A percentile compares a stretch with the other conserved stretches of the same genome.
These are phyloP conservation scores for Tetradesmus lagerheimii DNA, from an alignment of 139 green algal species.

Conservation along the genomic window DNA sequence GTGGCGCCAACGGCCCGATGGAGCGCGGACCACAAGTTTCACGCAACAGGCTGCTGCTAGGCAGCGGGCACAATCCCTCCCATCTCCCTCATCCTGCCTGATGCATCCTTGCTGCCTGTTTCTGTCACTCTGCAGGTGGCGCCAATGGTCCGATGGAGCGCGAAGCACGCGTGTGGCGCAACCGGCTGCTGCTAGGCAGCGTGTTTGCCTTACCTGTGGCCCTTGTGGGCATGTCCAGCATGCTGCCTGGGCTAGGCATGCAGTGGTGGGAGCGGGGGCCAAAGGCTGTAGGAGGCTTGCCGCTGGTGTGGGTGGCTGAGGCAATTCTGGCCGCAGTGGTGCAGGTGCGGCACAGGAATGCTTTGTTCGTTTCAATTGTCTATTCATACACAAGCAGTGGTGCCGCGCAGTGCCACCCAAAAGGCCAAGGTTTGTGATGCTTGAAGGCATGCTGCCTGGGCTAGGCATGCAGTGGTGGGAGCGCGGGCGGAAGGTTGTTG, in stretches of 20 bases:
- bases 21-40: too few relatives aligned
- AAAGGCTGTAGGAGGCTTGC: neutral
- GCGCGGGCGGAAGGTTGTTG: neutral
- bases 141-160: conserved; percentile 9
- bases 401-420: too few relatives aligned
- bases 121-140: neutral
- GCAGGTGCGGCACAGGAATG: conserved; percentile 22
- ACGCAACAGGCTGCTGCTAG: too few relatives aligned
- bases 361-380: too few relatives aligned
- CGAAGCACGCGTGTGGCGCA: conserved; percentile 66
- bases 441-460: conserved; percentile 63
- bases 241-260: conserved; percentile 55
- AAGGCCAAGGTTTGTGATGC: too few relatives aligned
- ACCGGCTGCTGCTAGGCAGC: conserved; percentile 47
- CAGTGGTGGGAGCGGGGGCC: conserved; percentile 6
- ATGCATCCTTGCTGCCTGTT: neutral
- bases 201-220: conserved; percentile 81
- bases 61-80: too few relatives aligned
- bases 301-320: conserved; percentile 29
- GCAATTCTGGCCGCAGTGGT: conserved; percentile 20
- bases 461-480: conserved; percentile 22
- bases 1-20: neutral
- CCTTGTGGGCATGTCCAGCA: conserved; percentile 79
- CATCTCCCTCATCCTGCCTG: too few relatives aligned
- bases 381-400: too few relatives aligned